Conservation (phyloP, 371 early-diverging fungal species). For the Mortierella sp. region DNA sequence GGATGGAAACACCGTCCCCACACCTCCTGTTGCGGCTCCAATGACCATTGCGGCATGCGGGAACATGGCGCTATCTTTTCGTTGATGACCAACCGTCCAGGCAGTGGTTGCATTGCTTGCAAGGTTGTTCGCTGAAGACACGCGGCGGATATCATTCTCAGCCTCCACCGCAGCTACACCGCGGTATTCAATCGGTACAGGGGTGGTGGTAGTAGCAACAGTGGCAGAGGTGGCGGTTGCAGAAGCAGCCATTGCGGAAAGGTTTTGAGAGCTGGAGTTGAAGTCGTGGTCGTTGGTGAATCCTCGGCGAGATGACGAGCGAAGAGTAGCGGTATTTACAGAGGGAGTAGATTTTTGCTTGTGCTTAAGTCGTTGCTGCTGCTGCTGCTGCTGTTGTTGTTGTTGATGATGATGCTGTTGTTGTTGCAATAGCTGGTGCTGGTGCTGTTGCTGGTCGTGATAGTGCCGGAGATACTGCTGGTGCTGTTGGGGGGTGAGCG, state of each 20-base stretch:
- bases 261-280: too few species aligned
- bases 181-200: background rate
- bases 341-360: background rate
- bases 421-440: background rate
- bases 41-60: background rate
- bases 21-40: background rate
- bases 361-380: conserved; percentile 2
- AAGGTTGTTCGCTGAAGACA: conserved; percentile 3
- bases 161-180: background rate
- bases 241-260: background rate
- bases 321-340: background rate
- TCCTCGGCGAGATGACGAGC: background rate
- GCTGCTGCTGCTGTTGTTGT: background rate
- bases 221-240: conserved; percentile 9
- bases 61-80: background rate
- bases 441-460: background rate
- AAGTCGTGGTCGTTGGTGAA: background rate
- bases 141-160: conserved; percentile 1
- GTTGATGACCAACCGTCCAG: conserved; percentile 27
- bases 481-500: background rate
- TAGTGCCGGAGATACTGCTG: background rate
- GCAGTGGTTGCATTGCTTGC: conserved; percentile 20
- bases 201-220: conserved; percentile 11
- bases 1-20: background rate
- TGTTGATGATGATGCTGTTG: conserved; percentile 3